Percentiles rank a stretch among this genome's conserved stretches.
Conservation (phyloP, 2,329 filamentous ascomycete species). For the Zasmidium citrigriseum region DNA sequence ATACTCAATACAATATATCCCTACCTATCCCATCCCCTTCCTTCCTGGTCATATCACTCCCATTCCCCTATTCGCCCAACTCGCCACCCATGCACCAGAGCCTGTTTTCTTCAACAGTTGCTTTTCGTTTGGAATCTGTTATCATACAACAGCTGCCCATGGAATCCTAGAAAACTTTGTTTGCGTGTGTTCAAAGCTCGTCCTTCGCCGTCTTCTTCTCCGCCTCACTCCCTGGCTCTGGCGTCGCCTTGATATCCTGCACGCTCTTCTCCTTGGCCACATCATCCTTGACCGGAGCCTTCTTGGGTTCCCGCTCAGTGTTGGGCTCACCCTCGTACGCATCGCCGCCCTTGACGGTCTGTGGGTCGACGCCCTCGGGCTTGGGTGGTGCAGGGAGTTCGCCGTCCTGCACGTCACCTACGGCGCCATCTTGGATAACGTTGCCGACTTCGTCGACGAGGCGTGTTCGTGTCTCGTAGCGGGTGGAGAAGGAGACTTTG, state of each 20-base stretch:
- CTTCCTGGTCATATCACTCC: neutral
- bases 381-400: constrained; percentile 48
- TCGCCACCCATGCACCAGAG: neutral
- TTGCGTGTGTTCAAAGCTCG: constrained; percentile 30
- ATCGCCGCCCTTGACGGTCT: constrained; percentile 56
- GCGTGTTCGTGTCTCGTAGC: constrained; percentile 91
- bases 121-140: neutral
- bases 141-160: constrained; percentile 2
- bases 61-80: neutral
- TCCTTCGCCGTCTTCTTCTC: constrained; percentile 25
- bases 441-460: constrained; percentile 79
- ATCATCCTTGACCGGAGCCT: constrained; percentile 38
- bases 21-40: neutral
- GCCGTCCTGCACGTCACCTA: constrained; percentile 30
- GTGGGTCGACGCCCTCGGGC: constrained; percentile 50
- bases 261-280: constrained; percentile 47
- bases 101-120: neutral
- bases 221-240: constrained; percentile 25
- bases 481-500: constrained; percentile 93
- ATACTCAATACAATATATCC: neutral
- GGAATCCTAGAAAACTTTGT: neutral
- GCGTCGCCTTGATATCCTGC: constrained; percentile 32
- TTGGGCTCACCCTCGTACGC: constrained; percentile 38
- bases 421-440: constrained; percentile 60
- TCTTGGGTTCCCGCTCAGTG: constrained; percentile 42